Evolutionary conservation across 441 rosid genomes (phyloP).

Genomic region (Hura crepitans): DNA sequence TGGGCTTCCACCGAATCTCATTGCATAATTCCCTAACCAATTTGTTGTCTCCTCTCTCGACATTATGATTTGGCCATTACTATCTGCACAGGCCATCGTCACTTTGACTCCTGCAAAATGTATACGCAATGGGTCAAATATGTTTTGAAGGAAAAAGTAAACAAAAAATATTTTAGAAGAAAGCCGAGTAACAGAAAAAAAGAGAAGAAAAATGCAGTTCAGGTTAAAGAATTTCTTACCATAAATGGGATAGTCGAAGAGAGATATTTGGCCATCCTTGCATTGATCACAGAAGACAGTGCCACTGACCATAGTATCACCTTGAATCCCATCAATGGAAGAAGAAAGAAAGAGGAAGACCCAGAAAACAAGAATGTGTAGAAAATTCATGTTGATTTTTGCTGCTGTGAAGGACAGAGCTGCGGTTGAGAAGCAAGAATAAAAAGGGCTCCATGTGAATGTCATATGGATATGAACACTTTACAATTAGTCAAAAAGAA

Average conservation of each 20-base stretch:
- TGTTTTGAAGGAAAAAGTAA: too few species aligned
- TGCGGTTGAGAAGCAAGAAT: neutral
- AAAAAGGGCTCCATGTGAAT: neutral
- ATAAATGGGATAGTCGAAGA: conserved; percentile 67
- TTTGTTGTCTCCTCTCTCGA: conserved; percentile 68
- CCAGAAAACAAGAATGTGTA: conserved; percentile 33
- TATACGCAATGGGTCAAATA: neutral
- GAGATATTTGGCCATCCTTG: conserved; percentile 70
- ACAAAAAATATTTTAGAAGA: too few species aligned
- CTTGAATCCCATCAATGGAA: conserved; percentile 42
- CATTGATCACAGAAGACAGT: conserved; percentile 86
- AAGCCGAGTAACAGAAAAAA: too few species aligned
- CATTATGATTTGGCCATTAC: conserved; percentile 49
- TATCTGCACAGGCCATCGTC: conserved; percentile 48
- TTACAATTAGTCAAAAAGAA: conserved; percentile 5
- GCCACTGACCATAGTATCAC: conserved; percentile 62
- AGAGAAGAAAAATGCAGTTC: too few species aligned
- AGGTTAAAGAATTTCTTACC: conserved; percentile 34
- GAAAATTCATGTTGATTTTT: conserved; percentile 39
- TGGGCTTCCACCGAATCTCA: conserved; percentile 71
- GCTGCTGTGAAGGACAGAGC: neutral
- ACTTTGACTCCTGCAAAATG: conserved; percentile 56
- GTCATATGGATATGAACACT: conserved; percentile 13
- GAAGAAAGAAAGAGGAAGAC: conserved; percentile 45
- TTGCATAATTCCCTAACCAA: conserved; percentile 57